Conservation (phyloP, 1,284 basidiomycete genomes). For the Leucoagaricus sp. region DNA sequence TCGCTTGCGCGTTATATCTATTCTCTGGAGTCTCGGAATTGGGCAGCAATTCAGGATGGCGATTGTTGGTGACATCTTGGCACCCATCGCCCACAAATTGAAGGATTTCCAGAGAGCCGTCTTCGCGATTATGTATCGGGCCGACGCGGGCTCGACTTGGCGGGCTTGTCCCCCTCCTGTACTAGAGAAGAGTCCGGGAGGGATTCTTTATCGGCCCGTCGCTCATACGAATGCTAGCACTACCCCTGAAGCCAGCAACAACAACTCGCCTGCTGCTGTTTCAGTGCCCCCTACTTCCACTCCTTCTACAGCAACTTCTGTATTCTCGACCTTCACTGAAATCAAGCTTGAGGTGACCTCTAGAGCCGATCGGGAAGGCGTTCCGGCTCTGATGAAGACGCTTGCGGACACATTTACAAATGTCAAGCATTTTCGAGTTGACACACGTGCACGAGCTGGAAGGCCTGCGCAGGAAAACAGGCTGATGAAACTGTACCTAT, state of each 20-base stretch:
- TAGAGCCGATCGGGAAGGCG: constrained; percentile 3
- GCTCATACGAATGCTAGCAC: not conserved
- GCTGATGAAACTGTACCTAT: constrained; percentile 1
- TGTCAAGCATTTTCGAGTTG: constrained; percentile 3
- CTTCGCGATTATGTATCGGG: constrained; percentile 1
- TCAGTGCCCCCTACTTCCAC: not conserved
- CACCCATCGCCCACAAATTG: constrained; percentile 5
- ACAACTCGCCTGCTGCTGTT: too few species aligned
- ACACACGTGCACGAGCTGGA: not conserved
- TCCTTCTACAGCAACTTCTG: not conserved
- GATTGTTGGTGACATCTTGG: constrained; percentile 1
- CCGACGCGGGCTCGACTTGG: not conserved
- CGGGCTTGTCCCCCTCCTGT: not conserved
- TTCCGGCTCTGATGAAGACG: not conserved
- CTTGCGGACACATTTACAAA: not conserved
- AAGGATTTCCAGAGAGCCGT: not conserved
- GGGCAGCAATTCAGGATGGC: constrained; percentile 13
- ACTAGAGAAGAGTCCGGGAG: not conserved
- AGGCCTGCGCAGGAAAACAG: not conserved
- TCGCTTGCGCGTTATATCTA: not conserved
- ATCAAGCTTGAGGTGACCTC: constrained; percentile 7
- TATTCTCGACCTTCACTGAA: constrained; percentile 5
- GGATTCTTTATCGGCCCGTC: not conserved
- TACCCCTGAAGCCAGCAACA: not conserved
- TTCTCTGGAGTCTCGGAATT: constrained; percentile 12